Conservation (phyloP, 2,329 filamentous ascomycete genomes). For the Orbilia oligospora region DNA sequence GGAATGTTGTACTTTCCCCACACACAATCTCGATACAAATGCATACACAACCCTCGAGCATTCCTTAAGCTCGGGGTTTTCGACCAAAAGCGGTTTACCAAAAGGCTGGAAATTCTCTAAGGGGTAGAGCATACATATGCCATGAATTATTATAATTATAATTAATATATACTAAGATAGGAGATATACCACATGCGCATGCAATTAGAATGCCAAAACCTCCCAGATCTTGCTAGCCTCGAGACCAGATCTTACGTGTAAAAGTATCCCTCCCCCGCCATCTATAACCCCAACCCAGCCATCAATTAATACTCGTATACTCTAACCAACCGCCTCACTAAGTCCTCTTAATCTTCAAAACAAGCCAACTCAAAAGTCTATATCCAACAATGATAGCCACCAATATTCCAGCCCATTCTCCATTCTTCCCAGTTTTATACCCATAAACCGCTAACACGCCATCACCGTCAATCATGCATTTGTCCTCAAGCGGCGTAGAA, state of each 20-base stretch:
- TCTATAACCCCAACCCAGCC: conserved; percentile 1
- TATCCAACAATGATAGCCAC: conserved; percentile 82
- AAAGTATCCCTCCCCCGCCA: not conserved
- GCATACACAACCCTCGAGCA: conserved; percentile 14
- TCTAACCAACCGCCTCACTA: conserved; percentile 28
- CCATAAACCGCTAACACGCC: conserved; percentile 80
- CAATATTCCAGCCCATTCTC: conserved; percentile 82
- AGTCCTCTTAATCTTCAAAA: conserved; percentile 68
- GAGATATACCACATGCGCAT: not conserved
- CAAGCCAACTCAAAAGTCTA: conserved; percentile 77
- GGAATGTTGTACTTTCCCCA: conserved; percentile 40
- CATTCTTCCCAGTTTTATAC: conserved; percentile 75
- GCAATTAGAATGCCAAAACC: not conserved
- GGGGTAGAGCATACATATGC: not conserved
- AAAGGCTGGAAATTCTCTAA: conserved; percentile 13
- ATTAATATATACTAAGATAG: not conserved
- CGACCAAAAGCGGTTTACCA: not conserved
- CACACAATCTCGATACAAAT: not conserved
- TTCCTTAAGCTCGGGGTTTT: conserved; percentile 25
- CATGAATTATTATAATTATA: not conserved
- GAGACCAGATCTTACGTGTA: too few relatives aligned
- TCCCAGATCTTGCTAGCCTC: not conserved
- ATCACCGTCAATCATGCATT: conserved; percentile 80
- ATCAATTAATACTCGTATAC: not conserved
- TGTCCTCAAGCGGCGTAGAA: conserved; percentile 72